phyloP scores from a whole-genome alignment of 805 yeast genomes.

The Alloascoidea africana region DNA sequence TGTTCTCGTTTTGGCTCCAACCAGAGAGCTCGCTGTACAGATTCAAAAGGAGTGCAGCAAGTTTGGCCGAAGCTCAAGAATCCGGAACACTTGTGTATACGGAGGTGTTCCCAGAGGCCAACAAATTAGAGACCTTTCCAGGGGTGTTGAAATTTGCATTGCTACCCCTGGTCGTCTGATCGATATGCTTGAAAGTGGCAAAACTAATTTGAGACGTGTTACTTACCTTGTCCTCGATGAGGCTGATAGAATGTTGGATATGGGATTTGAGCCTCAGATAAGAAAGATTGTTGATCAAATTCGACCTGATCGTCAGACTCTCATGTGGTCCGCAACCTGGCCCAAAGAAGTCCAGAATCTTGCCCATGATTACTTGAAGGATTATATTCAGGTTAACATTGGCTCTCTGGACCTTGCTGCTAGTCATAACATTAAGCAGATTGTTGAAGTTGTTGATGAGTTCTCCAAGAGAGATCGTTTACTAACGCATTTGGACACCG shows the following conservation, averaged over 20 bases:
- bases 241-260: slow-evolving; percentile 99
- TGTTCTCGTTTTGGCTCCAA: slow-evolving; percentile 90
- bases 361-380: slow-evolving; percentile 81
- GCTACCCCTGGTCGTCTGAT: slow-evolving; percentile 99
- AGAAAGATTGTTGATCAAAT: slow-evolving; percentile 92
- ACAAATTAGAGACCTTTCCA: slow-evolving; percentile 88
- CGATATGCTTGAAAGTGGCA: slow-evolving; percentile 95
- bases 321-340: slow-evolving; percentile 99
- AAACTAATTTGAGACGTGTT: slow-evolving; percentile 90
- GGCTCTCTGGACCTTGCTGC: slow-evolving; percentile 96
- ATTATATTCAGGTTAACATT: slow-evolving; percentile 91
- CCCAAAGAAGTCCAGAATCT: slow-evolving; percentile 94
- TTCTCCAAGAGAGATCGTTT: slow-evolving; percentile 91
- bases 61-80: slow-evolving; percentile 83
- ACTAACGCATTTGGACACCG: slow-evolving; percentile 66
- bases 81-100: slow-evolving; percentile 92
- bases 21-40: slow-evolving; percentile 97
- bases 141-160: slow-evolving; percentile 92
- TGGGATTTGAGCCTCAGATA: slow-evolving; percentile 99
- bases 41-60: slow-evolving; percentile 92
- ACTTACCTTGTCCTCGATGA: slow-evolving; percentile 95
- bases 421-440: slow-evolving; percentile 88
- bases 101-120: slow-evolving; percentile 99
- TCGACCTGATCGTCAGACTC: slow-evolving; percentile 98
- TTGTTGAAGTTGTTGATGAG: slow-evolving; percentile 81